Conservation (phyloP, 352 stramenopile genomes). For the Pythium oligandrum region DNA sequence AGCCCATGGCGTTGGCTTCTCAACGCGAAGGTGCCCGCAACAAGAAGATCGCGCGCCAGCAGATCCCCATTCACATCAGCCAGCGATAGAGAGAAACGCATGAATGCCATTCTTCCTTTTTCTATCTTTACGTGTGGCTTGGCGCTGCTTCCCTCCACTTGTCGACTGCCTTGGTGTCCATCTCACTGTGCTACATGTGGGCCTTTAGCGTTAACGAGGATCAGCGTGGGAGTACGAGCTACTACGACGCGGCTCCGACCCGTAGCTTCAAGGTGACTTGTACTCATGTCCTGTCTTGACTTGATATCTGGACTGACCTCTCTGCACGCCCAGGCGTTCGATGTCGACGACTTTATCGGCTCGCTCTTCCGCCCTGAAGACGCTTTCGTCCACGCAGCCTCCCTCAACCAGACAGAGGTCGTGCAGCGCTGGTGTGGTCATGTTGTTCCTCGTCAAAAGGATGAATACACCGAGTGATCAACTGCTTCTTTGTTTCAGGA, state of each 20-base stretch:
- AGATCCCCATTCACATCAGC: conserved; percentile 66
- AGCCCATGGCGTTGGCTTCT: conserved; percentile 31
- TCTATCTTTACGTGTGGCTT: too few relatives aligned
- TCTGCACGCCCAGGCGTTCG: conserved; percentile 25
- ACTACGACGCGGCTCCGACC: too few relatives aligned
- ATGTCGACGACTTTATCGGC: conserved; percentile 25
- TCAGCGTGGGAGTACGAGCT: too few relatives aligned
- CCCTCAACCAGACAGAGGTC: conserved; percentile 60
- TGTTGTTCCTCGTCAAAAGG: too few relatives aligned
- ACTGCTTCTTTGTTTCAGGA: conserved; percentile 20
- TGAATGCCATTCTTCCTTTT: too few relatives aligned
- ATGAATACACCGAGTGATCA: too few relatives aligned
- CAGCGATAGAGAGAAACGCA: conserved; percentile 3
- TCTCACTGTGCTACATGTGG: neutral
- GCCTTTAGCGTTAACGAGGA: neutral
- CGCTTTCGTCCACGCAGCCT: conserved; percentile 63
- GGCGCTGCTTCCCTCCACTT: too few relatives aligned
- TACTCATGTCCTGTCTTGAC: neutral
- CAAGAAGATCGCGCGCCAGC: conserved; percentile 62
- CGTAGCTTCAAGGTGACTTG: too few relatives aligned
- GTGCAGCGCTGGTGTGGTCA: conserved; percentile 37
- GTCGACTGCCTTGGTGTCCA: too few relatives aligned
- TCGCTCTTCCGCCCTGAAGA: conserved; percentile 24
- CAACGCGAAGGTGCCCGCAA: conserved; percentile 61
- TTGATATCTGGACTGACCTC: neutral